Evolutionary conservation across 2,329 filamentous ascomycete genomes (phyloP).

Genomic region (Triangularia verruculosa): DNA sequence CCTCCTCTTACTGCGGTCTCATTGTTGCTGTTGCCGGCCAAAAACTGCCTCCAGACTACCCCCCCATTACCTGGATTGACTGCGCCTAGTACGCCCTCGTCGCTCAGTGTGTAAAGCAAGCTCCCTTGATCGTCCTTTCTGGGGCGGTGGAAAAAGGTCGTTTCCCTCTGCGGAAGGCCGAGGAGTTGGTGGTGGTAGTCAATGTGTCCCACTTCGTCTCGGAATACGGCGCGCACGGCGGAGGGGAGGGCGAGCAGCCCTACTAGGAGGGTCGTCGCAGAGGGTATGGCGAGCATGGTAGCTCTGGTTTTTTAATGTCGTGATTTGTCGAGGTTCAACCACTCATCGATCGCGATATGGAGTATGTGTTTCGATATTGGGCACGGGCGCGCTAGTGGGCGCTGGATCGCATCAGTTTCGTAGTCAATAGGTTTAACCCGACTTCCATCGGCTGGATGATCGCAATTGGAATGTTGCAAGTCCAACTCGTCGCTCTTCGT

Average conservation of each 20-base stretch:
- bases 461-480: background rate
- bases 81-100: slow-evolving; percentile 78
- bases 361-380: background rate
- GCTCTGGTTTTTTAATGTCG: background rate
- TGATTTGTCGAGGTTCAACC: background rate
- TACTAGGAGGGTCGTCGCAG: slow-evolving; percentile 14
- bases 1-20: slow-evolving; percentile 43
- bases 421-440: background rate
- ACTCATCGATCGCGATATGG: background rate
- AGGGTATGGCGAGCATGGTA: slow-evolving; percentile 2
- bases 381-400: background rate
- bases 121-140: slow-evolving; percentile 78
- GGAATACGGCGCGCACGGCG: slow-evolving; percentile 67
- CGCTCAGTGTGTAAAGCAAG: slow-evolving; percentile 85
- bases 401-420: background rate
- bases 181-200: slow-evolving; percentile 92
- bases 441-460: background rate
- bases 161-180: slow-evolving; percentile 74
- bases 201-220: slow-evolving; percentile 85
- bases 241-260: slow-evolving; percentile 33
- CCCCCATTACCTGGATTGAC: slow-evolving; percentile 84
- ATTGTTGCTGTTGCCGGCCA: slow-evolving; percentile 35
- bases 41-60: slow-evolving; percentile 79
- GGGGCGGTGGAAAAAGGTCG: slow-evolving; percentile 94
- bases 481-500: background rate